Conservation (phyloP, 257 asterid genomes). For the Craterostigma plantagineum region DNA sequence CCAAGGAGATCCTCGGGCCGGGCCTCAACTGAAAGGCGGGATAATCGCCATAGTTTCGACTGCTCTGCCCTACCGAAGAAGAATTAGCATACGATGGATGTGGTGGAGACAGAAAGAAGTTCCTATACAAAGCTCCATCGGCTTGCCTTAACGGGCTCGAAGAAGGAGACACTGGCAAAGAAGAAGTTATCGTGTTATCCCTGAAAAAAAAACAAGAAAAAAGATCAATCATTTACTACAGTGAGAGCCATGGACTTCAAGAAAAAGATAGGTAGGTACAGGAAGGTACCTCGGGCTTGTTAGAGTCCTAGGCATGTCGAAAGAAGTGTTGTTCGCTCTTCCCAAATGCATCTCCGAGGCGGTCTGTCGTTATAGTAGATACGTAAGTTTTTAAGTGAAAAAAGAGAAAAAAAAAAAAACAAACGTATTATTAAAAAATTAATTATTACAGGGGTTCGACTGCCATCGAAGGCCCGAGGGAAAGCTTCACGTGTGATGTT, state of each 20-base stretch:
- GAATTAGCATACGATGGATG: conserved; percentile 40
- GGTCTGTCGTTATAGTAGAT: conserved; percentile 17
- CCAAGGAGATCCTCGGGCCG: no score
- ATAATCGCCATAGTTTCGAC: no score
- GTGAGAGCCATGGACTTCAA: no score
- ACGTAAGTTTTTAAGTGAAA: not conserved
- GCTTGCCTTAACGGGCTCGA: conserved; percentile 62
- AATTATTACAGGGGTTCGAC: conserved; percentile 60
- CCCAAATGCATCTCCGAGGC: conserved; percentile 31
- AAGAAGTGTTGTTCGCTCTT: conserved; percentile 17
- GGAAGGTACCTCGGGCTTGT: conserved; percentile 29
- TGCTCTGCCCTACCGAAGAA: conserved; percentile 1
- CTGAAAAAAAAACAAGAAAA: conserved; percentile 18
- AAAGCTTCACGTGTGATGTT: conserved; percentile 52
- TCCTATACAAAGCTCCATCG: conserved; percentile 27
- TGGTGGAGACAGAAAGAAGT: conserved; percentile 63
- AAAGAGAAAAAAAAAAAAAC: not conserved
- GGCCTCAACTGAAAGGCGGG: no score
- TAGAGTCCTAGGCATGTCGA: conserved; percentile 23
- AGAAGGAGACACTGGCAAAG: conserved; percentile 68
- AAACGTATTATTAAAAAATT: not conserved
- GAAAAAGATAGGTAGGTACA: no score
- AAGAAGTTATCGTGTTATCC: conserved; percentile 52
- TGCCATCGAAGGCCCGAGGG: conserved; percentile 76
- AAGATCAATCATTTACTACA: no score